Base-by-base conservation (phyloP, 2,329 filamentous ascomycete species). In the Falciphora oryzae region DNA sequence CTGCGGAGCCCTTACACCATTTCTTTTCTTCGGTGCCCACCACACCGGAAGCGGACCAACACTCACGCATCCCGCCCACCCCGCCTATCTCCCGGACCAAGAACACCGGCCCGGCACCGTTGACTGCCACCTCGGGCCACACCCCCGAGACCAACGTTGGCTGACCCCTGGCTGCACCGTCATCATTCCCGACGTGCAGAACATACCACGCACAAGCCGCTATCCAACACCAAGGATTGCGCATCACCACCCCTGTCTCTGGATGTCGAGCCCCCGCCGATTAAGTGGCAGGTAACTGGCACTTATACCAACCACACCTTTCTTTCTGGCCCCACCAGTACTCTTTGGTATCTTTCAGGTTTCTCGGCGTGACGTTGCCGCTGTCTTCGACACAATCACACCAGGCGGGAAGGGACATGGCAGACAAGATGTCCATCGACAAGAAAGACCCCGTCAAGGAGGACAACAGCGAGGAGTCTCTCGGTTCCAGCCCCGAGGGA, bases 371-470 rank as follows among this genome's bases (percentile, higher is more conserved):
- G 18, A 53, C 44, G 22, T 25, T 53, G 8, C 10, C 44, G 44
- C 44, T 22, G 44, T n/a, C 44, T 53, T 53, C 8, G 3, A 53
- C 44, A 50, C 44, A 53, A 75, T 73, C 74, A 70, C 69, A 73
- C 70, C 69, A 68, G 69, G 67, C 65, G 65, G 67, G 65, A 68
- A 73, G 75, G 79, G 81, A 79, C 75, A 89, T 89, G 85, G 83
- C 84, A 77, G 85, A 87, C 77, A 85, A 80, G 70, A 89, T 88
- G 86, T 88, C 86, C 70, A 85, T 88, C 75, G 85, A 88, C 74
- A 82, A 83, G 75, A 83, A 84, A 76, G 83, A 82, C 74, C 77
- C 76, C 65, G 75, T 77, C 70, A 81, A 84, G 74, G 83, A 87
- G 68, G 84, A 86, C 68, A 85, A 83, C 67, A 57, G 32, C 38